Conservation (phyloP, 768 basidiomycete species). For the Naganishia antarctica region DNA sequence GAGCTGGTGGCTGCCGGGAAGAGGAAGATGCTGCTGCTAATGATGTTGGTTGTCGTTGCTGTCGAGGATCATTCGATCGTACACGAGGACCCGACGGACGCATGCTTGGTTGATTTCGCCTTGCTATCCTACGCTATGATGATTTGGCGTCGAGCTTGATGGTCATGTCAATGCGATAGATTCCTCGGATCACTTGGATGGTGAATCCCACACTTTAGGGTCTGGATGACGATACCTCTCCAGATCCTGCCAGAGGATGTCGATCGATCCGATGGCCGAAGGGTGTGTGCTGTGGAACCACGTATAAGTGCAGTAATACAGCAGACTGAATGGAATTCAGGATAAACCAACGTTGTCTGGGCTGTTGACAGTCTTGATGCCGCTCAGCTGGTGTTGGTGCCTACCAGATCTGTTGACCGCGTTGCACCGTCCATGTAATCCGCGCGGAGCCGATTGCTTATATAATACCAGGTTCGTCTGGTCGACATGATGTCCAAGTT, state of each 20-base stretch:
- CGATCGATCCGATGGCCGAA: background rate
- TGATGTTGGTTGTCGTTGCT: conserved; percentile 1
- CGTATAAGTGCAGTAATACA: too few species aligned
- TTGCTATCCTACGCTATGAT: background rate
- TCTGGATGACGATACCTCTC: background rate
- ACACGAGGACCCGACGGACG: conserved; percentile 18
- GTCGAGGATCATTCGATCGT: conserved; percentile 17
- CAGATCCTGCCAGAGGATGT: background rate
- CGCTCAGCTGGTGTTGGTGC: too few species aligned
- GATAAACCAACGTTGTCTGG: background rate
- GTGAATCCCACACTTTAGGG: too few species aligned
- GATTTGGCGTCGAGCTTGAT: background rate
- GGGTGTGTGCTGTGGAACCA: too few species aligned
- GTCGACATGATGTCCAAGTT: too few species aligned
- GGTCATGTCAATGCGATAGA: too few species aligned
- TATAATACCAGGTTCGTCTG: too few species aligned
- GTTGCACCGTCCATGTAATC: too few species aligned
- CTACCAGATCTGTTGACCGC: too few species aligned
- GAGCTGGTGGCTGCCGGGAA: background rate
- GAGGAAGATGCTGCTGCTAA: background rate
- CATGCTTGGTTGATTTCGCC: background rate
- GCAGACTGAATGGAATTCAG: too few species aligned
- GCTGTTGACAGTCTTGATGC: background rate
- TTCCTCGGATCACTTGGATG: too few species aligned
- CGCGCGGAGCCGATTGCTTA: too few species aligned